A percentile compares a stretch with the other conserved stretches of the same genome.
phyloP scores from a whole-genome alignment of 331 rosid genomes.

The Rosa hybrid region DNA sequence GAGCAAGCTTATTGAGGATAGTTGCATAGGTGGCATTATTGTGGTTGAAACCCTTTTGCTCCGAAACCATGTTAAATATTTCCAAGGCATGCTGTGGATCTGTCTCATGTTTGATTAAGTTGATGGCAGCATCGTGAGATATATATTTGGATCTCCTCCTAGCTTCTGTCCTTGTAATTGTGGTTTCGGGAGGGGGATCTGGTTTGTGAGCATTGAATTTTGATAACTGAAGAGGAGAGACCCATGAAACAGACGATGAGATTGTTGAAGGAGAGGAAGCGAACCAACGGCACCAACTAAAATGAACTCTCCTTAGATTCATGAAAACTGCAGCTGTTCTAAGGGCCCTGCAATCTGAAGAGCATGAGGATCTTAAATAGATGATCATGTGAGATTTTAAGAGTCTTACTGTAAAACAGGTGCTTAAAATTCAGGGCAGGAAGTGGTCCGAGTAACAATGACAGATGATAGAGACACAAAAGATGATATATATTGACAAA shows the following conservation, averaged over 20 bases:
- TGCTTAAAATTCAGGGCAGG: neutral
- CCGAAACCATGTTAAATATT: constrained; percentile 64
- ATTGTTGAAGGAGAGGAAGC: constrained; percentile 24
- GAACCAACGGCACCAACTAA: constrained; percentile 27
- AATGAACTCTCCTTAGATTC: constrained; percentile 33
- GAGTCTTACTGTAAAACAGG: neutral
- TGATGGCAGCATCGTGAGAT: constrained; percentile 61
- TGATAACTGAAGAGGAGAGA: constrained; percentile 61
- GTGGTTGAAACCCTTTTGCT: constrained; percentile 82
- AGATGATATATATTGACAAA: neutral
- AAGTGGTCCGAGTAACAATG: neutral
- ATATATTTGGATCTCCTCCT: constrained; percentile 48
- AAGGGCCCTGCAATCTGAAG: constrained; percentile 34
- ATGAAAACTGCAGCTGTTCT: constrained; percentile 30
- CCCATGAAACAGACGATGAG: constrained; percentile 54
- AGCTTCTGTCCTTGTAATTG: constrained; percentile 13
- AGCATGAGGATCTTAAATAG: constrained; percentile 15
- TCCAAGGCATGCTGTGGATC: constrained; percentile 81
- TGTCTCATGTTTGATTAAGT: constrained; percentile 66
- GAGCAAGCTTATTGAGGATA: constrained; percentile 75
- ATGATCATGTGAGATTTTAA: neutral
- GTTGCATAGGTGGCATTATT: constrained; percentile 66
- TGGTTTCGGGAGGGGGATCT: constrained; percentile 49
- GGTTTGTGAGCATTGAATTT: constrained; percentile 40
- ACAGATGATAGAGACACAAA: neutral